Evolutionary conservation across 2,329 filamentous ascomycete genomes (phyloP), one percentile per base, ranked within the genome.

Genomic region (Myrmaecium sp.): DNA sequence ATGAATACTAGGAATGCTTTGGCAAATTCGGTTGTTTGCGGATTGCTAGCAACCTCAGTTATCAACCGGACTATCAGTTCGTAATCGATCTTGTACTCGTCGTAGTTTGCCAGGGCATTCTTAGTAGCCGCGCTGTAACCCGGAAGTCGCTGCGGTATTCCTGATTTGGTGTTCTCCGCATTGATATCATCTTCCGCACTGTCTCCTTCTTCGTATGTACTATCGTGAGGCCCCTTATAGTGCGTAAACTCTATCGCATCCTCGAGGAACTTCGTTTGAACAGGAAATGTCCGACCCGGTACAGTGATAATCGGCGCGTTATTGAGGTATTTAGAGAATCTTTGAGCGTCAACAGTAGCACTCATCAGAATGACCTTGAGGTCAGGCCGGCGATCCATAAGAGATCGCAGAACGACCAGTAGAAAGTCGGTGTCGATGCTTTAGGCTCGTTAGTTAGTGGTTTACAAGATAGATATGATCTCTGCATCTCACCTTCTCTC

Each of bases 311-410:
- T 72, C 0, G 86, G 86, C 1, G 86, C 86, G 4, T 74, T 72
- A 29, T 75, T 74, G 2, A 98, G 66, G 44, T 95, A 98, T 7
- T 70, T 69, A 0, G 89, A 94, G 47, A 98, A 94, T 10, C 75
- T 74, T 32, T 86, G 74, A 0, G 89, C 82, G 49, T 98, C 82
- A 5, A 98, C 82, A 1, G 89, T 98, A 7, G 89, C 89, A 37
- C 86, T 95, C 89, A 98, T 98, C 25, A 98, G 65, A 19, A 98
- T 66, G 12, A 98, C 77, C 52, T 92, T 95, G 27, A 98, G 60
- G 36, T 92, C 79, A 33, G 74, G 75, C 28, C 86, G 68, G 37
- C 69, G 68, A 16, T 66, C 49, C 55, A 94, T 66, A 4, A 98
- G 60, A 34, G 84, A 78, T 44, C 81, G 81, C 26, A 98, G 64